Base-by-base conservation (phyloP, 352 stramenopile species). In the Plasmopara halstedii region DNA sequence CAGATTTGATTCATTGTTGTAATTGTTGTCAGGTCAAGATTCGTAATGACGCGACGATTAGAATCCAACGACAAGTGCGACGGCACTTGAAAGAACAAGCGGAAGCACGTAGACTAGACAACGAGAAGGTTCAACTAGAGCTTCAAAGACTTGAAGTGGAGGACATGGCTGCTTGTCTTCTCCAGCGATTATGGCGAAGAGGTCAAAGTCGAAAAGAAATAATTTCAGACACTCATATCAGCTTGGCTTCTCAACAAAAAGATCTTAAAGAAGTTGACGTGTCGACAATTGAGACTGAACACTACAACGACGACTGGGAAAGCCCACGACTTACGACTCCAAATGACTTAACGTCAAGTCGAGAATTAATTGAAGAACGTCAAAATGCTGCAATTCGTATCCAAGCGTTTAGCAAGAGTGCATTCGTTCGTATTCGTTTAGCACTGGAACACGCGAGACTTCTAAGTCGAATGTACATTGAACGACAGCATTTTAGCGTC, bases 381-480 rank as follows among this genome's bases (percentile, higher is more conserved):
- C 35, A 47, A 46, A 43, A 58, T 20, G 27, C 21, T 7, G 72
- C 73, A 11, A 50, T 49, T 13, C 36, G 46, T 2, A 75, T 87
- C 8, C 74, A 85, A 31, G 54, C 58, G 1, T 52, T 40, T 7
- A 49, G 58, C 17, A 79, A 62, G 29, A 53, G 62, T 3, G 54
- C 60, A 19, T 11, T 35, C 1, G 40, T 57, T n/a, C 67, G 72
- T 32, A 22, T 46, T 10, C 34, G 42, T 14, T 50, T 69, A 33
- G 44, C 51, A 17, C 18, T 56, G n/a, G 18, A 56, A 6, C 41
- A 59, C 13, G 78, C 75, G 8, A 37, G 53, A 8, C 50, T 57
- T 9, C 42, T 90, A n/a, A 86, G 67, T 29, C 63, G 73, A 6
- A 56, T 48, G 31, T 88, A 86, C 46, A 76, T 88, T 35, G 70